These are phyloP conservation scores for Calonectria crousiana DNA, from an alignment of 2,329 filamentous ascomycete genomes.

Conservation along the genomic window DNA sequence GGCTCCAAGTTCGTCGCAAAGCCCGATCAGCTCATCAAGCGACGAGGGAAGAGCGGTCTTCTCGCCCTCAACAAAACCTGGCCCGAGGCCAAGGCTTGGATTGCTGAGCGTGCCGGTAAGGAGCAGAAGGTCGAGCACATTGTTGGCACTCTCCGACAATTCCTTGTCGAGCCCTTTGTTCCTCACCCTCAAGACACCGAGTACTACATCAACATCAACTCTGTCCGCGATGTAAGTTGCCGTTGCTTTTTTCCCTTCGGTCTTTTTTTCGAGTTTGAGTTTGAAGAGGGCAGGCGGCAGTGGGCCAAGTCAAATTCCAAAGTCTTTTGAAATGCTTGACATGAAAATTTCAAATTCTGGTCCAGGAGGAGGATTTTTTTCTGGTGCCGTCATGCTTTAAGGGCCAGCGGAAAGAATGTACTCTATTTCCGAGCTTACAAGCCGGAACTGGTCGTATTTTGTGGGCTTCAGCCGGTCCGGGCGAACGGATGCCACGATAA, in stretches of 20 bases:
- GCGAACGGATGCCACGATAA: constrained; percentile 55
- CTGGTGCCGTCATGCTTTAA: constrained; percentile 9
- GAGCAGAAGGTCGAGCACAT: constrained; percentile 92
- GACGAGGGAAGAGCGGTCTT: constrained; percentile 98
- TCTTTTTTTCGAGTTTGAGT: constrained; percentile 18
- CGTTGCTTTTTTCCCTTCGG: constrained; percentile 37
- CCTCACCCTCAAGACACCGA: constrained; percentile 95
- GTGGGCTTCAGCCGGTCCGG: constrained; percentile 48
- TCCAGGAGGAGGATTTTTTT: constrained; percentile 20
- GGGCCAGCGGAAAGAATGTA: constrained; percentile 36
- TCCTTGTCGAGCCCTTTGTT: constrained; percentile 98
- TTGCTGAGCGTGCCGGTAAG: constrained; percentile 93
- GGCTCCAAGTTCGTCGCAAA: constrained; percentile 97
- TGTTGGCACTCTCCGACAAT: constrained; percentile 89
- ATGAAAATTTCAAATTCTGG: not conserved
- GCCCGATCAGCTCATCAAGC: constrained; percentile 99
- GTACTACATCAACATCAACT: constrained; percentile 99
- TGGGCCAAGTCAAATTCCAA: not conserved
- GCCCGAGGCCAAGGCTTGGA: constrained; percentile 93
- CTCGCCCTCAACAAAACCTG: constrained; percentile 97
- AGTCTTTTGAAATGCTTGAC: not conserved
- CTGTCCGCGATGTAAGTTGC: constrained; percentile 93
- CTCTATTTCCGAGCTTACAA: constrained; percentile 31
- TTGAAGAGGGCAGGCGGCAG: not conserved
- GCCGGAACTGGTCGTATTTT: constrained; percentile 35